Conservation (phyloP, 2,329 filamentous ascomycete genomes). For the Alternaria hordeiaustralica region DNA sequence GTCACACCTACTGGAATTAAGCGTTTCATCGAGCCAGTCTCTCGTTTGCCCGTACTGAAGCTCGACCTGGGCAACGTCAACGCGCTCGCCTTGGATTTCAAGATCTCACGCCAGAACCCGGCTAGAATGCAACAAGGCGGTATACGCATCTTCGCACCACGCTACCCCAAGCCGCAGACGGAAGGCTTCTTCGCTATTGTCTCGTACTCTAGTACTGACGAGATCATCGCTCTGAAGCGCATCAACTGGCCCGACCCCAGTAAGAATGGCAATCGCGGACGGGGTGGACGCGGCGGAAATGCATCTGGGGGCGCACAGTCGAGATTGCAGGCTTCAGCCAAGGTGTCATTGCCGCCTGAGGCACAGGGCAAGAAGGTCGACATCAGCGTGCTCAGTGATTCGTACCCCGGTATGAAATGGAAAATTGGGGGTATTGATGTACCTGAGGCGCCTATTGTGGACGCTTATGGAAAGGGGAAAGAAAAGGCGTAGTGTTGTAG, state of each 20-base stretch:
- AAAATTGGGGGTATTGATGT: constrained; percentile 59
- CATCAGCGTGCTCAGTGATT: constrained; percentile 82
- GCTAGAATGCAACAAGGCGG: constrained; percentile 52
- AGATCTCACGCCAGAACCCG: constrained; percentile 71
- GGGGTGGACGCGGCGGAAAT: constrained; percentile 11
- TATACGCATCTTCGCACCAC: constrained; percentile 81
- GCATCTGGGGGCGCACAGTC: constrained; percentile 24
- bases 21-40: constrained; percentile 65
- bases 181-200: constrained; percentile 92
- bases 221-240: constrained; percentile 85
- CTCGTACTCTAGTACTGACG: constrained; percentile 69
- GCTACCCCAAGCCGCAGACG: constrained; percentile 91
- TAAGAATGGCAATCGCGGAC: constrained; percentile 3
- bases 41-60: constrained; percentile 72
- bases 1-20: constrained; percentile 55
- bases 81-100: constrained; percentile 67
- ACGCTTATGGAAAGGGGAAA: constrained; percentile 37
- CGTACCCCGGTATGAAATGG: constrained; percentile 80
- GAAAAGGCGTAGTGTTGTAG: constrained; percentile 12
- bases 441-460: constrained; percentile 47
- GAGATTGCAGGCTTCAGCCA: constrained; percentile 61
- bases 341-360: constrained; percentile 66
- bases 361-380: constrained; percentile 68
- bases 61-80: constrained; percentile 68
- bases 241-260: constrained; percentile 70